phyloP scores from a whole-genome alignment of 2,329 filamentous ascomycete species.

The Stenocarpella maydis region DNA sequence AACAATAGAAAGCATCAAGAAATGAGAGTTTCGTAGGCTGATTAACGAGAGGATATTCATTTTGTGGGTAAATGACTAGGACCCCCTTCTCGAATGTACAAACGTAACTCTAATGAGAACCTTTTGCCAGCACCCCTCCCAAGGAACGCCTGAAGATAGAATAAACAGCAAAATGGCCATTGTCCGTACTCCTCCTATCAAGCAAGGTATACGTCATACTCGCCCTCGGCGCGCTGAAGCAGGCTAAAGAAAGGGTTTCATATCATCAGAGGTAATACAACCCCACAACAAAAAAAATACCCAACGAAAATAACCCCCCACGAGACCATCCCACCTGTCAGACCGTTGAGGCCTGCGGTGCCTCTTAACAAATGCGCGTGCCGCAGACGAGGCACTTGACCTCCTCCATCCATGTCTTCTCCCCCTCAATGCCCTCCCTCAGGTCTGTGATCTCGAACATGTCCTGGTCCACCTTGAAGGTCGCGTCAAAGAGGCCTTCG shows the following conservation, averaged over 20 bases:
- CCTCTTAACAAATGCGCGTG: constrained; percentile 52
- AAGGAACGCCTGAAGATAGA: constrained; percentile 10
- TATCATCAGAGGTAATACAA: constrained; percentile 25
- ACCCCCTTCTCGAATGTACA: constrained; percentile 21
- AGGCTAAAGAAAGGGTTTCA: constrained; percentile 17
- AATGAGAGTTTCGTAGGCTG: background rate
- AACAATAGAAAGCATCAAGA: too few species aligned
- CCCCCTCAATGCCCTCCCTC: constrained; percentile 54
- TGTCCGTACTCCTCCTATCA: constrained; percentile 21
- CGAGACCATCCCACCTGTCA: too few species aligned
- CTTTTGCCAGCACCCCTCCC: constrained; percentile 22
- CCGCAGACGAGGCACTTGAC: constrained; percentile 60
- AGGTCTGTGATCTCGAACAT: constrained; percentile 62
- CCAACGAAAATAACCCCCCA: constrained; percentile 12
- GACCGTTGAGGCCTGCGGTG: too few species aligned
- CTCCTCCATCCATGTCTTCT: constrained; percentile 62
- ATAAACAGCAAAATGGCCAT: constrained; percentile 3
- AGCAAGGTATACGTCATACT: constrained; percentile 25
- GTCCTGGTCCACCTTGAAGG: constrained; percentile 55
- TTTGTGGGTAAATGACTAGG: constrained; percentile 15
- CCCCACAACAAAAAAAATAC: constrained; percentile 16
- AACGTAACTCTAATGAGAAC: constrained; percentile 27
- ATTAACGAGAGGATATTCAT: constrained; percentile 26
- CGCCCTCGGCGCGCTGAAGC: constrained; percentile 21
- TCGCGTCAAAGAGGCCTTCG: constrained; percentile 60